Conservation (phyloP, 1,284 basidiomycete species). For the Takashimella tepidaria region DNA sequence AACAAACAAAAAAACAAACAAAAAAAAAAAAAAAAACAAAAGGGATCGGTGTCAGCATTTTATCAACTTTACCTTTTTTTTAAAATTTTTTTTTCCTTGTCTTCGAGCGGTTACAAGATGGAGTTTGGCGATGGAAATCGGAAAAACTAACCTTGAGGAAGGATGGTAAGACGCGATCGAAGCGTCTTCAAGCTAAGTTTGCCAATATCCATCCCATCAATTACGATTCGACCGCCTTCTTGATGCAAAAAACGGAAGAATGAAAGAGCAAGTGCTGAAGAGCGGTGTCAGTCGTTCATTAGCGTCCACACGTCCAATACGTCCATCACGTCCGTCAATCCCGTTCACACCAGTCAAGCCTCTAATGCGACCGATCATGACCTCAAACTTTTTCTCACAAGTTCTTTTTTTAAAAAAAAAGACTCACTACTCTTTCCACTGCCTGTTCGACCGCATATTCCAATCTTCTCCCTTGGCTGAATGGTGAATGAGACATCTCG, state of each 20-base stretch:
- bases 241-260: slow-evolving; percentile 53
- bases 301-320: slow-evolving; percentile 1
- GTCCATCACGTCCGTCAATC: too few species aligned
- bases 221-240: slow-evolving; percentile 44
- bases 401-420: neutral
- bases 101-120: too few species aligned
- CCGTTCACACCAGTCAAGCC: too few species aligned
- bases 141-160: slow-evolving; percentile 48
- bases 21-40: too few species aligned
- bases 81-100: slow-evolving; percentile 8
- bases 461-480: slow-evolving; percentile 51
- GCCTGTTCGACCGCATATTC: slow-evolving; percentile 53
- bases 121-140: neutral
- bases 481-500: slow-evolving; percentile 51
- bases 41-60: too few species aligned
- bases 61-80: neutral
- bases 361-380: too few species aligned
- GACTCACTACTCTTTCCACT: slow-evolving; percentile 40
- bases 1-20: too few species aligned
- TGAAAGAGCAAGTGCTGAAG: slow-evolving; percentile 46
- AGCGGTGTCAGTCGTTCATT: neutral
- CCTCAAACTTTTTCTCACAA: too few species aligned
- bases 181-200: slow-evolving; percentile 50
- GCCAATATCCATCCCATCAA: slow-evolving; percentile 51
- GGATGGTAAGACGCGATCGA: slow-evolving; percentile 52